phyloP scores from a whole-genome alignment of 495 filamentous ascomycete genomes.

The Hypomontagnella monticulosa region DNA sequence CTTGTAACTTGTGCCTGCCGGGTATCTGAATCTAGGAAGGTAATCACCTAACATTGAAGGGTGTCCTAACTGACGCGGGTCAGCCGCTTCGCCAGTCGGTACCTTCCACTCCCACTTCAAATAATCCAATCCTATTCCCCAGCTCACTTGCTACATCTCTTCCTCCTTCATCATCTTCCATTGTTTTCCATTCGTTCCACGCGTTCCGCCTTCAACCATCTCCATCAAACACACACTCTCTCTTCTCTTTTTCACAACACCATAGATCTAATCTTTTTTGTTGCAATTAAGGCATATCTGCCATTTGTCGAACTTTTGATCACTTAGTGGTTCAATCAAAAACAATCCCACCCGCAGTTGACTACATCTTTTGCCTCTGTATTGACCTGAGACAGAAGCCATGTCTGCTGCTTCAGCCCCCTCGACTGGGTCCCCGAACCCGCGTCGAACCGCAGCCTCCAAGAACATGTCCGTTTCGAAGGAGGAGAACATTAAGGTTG shows the following conservation, averaged over 20 bases:
- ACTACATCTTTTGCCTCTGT: slow-evolving; percentile 18
- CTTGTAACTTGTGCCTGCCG: no score
- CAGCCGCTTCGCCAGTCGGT: no score
- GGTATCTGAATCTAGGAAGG: no score
- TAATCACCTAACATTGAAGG: no score
- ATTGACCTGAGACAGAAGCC: slow-evolving; percentile 29
- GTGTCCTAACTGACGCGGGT: no score
- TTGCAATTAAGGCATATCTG: slow-evolving; percentile 44
- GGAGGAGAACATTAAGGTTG: slow-evolving; percentile 56
- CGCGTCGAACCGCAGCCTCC: slow-evolving; percentile 50
- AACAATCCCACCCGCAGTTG: slow-evolving; percentile 16
- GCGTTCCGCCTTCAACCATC: slow-evolving; percentile 37
- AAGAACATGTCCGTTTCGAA: slow-evolving; percentile 46
- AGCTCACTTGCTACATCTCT: not conserved
- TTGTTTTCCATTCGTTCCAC: slow-evolving; percentile 22
- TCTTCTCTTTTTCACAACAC: slow-evolving; percentile 1
- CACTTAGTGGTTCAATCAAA: slow-evolving; percentile 34
- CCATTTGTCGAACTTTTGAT: slow-evolving; percentile 39
- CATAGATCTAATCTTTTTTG: slow-evolving; percentile 42
- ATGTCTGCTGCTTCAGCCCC: slow-evolving; percentile 58
- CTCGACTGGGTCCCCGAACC: slow-evolving; percentile 60
- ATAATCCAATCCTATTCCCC: no score
- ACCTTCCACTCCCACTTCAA: no score
- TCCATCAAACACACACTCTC: slow-evolving; percentile 17
- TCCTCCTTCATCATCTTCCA: not conserved